Percentiles rank a stretch among this genome's conserved stretches.
These are phyloP conservation scores for Guadua angustifolia DNA, from an alignment of 176 grass and related monocot genomes.

Conservation along the genomic window DNA sequence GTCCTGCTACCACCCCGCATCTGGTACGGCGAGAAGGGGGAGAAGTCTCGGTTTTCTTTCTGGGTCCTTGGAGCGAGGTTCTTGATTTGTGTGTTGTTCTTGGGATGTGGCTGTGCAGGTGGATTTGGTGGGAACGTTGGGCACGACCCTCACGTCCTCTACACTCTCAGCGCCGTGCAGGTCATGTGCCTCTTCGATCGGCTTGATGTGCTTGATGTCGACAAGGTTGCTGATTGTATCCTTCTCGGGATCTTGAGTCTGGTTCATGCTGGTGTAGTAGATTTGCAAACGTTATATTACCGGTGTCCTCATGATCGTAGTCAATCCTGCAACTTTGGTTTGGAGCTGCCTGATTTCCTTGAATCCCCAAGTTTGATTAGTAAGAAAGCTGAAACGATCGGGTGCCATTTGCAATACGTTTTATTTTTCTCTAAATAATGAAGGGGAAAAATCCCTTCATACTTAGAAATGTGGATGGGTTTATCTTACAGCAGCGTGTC, in stretches of 20 bases:
- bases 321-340: background rate
- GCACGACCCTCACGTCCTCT: conserved; percentile 75
- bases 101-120: conserved; percentile 53
- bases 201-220: conserved; percentile 66
- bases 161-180: conserved; percentile 85
- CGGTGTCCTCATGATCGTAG: background rate
- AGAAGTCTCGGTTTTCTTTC: background rate
- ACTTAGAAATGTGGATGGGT: background rate
- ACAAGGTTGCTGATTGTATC: conserved; percentile 91
- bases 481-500: background rate
- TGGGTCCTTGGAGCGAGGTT: background rate
- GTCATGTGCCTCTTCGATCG: conserved; percentile 78
- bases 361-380: background rate
- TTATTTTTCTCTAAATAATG: background rate
- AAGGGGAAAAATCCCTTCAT: background rate
- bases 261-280: background rate
- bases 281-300: background rate
- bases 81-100: background rate
- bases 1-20: conserved; percentile 76
- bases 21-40: conserved; percentile 41
- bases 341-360: background rate
- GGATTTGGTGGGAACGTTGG: conserved; percentile 91
- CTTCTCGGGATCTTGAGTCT: conserved; percentile 31
- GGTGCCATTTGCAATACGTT: background rate
- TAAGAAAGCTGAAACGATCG: background rate